Percentiles rank a stretch among this genome's conserved stretches.
These are phyloP conservation scores for Conticribra weissflogii DNA, from an alignment of 108 stramenopile genomes.

Conservation along the genomic window DNA sequence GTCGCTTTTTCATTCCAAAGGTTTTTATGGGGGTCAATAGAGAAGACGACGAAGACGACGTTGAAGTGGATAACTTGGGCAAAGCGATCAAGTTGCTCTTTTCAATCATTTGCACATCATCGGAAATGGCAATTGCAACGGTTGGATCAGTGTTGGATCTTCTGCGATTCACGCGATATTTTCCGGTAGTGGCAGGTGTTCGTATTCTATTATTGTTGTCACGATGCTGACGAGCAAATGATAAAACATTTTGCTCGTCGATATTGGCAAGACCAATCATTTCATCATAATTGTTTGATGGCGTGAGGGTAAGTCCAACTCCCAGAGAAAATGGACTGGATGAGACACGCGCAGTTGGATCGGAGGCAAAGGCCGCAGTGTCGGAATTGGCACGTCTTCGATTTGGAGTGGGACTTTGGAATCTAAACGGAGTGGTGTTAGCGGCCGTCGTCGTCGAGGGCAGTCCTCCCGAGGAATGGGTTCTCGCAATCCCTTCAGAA, in stretches of 20 bases:
- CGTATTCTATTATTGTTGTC: conserved; percentile 6
- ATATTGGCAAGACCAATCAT: conserved; percentile 16
- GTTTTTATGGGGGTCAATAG: conserved; percentile 6
- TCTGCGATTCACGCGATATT: conserved; percentile 16
- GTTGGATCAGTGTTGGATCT: conserved; percentile 40
- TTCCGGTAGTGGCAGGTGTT: too few relatives aligned
- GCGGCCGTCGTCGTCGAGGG: too few relatives aligned
- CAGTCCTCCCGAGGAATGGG: too few relatives aligned
- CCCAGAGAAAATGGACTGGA: neutral
- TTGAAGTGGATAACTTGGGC: too few relatives aligned
- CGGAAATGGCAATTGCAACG: neutral
- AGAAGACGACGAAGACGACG: too few relatives aligned
- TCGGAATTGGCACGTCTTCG: neutral
- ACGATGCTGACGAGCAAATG: neutral
- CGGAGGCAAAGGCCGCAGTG: too few relatives aligned
- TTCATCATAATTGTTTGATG: neutral
- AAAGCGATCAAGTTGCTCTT: too few relatives aligned
- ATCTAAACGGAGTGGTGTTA: too few relatives aligned
- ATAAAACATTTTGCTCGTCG: conserved; percentile 5
- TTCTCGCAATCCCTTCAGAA: neutral
- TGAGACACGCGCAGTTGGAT: too few relatives aligned
- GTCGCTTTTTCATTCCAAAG: neutral
- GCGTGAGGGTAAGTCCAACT: neutral
- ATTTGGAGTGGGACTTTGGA: too few relatives aligned
- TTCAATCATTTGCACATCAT: too few relatives aligned